phyloP scores from a whole-genome alignment of 768 basidiomycete species.

The Termitomyces sp. region DNA sequence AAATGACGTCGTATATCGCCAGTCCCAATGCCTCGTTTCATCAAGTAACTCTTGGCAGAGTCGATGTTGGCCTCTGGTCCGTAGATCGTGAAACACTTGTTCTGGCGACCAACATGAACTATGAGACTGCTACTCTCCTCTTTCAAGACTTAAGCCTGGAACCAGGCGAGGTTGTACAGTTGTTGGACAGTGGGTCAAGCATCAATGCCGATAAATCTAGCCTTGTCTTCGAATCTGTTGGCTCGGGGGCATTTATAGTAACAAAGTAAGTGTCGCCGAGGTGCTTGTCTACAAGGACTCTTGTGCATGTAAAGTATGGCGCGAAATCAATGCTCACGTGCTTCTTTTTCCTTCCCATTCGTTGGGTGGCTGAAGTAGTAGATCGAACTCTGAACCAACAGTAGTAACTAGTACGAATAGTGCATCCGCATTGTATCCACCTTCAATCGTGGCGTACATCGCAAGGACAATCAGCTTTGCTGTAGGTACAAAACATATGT shows the following conservation, averaged over 20 bases:
- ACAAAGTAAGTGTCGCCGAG: slow-evolving; percentile 12
- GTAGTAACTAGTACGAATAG: not conserved
- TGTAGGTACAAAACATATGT: not conserved
- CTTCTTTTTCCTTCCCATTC: not conserved
- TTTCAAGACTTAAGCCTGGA: slow-evolving; percentile 27
- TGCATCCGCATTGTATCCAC: not conserved
- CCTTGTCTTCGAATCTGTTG: slow-evolving; percentile 35
- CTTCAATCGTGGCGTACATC: not conserved
- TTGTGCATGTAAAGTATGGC: slow-evolving; percentile 1
- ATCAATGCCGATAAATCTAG: slow-evolving; percentile 20
- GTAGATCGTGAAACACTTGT: slow-evolving; percentile 37
- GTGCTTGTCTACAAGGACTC: slow-evolving; percentile 1
- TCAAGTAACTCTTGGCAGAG: slow-evolving; percentile 34
- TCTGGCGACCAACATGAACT: slow-evolving; percentile 50
- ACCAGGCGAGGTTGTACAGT: slow-evolving; percentile 19
- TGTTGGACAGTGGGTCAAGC: slow-evolving; percentile 33
- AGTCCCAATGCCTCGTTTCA: slow-evolving; percentile 36
- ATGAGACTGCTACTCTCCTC: slow-evolving; percentile 29
- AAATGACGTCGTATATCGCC: slow-evolving; percentile 45
- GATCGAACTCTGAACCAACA: not conserved
- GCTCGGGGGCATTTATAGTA: slow-evolving; percentile 38
- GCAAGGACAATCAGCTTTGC: not conserved
- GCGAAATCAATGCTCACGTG: not conserved
- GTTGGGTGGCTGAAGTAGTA: not conserved
- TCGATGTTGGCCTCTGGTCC: slow-evolving; percentile 53